Evolutionary conservation across 2,329 filamentous ascomycete genomes (phyloP), one percentile per base, ranked within the genome.

Genomic region (Alternaria viburni): DNA sequence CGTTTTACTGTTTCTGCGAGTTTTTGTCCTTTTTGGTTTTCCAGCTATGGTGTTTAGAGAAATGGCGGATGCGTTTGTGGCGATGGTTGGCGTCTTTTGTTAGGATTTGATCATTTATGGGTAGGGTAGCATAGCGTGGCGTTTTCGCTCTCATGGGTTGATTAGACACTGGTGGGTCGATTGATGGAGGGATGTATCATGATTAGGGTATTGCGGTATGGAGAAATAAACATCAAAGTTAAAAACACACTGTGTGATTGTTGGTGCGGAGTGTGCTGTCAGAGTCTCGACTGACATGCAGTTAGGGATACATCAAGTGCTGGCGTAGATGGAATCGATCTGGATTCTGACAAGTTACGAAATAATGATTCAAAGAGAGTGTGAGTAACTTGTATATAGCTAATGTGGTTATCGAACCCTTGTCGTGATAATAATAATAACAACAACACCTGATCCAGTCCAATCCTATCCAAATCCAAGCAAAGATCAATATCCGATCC

Each of bases 121-220:
- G 17, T 10, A n/a, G 10, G n/a, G n/a, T 21, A 30, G 56, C 56
- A 59, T 59, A 54, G 56, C 56, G 47, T 45, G 56, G 56, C 47
- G 56, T 59, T 58, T 45, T 11, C 11, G 11, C 15, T 21, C 19
- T 17, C n/a, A 1, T 12, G 46, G 46, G 3, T n/a, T 23, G 21
- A 11, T 4, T 41, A 21, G 43, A 45, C 2, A 45, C 4, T 45
- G 43, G 11, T 45, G 19, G 21, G 13, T 47, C 13, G 45, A 1
- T 1, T 3, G 26, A 4, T 11, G 7, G 45, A 47, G n/a, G 45
- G 7, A 47, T 13, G 44, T 46, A 5, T 45, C 1, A 45, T 21
- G 43, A 45, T 11, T 21, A 21, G 6, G 43, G 17, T 17, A 21
- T 26, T 26, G 23, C 4, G 46, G 7, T 26, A 25, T 49, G 2